These are phyloP conservation scores for Fusarium sulawesiense DNA, from an alignment of 2,329 filamentous ascomycete species.

Conservation along the genomic window DNA sequence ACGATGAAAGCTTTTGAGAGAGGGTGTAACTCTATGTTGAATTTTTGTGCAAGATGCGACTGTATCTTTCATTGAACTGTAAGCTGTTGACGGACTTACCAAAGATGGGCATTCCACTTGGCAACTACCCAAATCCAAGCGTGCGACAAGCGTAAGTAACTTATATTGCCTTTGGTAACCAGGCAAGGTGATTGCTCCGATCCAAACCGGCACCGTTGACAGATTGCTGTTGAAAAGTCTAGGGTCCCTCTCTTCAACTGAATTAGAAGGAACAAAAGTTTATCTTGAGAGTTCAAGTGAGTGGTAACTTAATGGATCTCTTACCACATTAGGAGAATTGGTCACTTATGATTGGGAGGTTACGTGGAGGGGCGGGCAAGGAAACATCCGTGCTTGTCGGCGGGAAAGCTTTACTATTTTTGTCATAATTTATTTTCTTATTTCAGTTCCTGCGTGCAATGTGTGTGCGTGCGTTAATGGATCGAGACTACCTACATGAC, in stretches of 20 bases:
- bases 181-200: conserved; percentile 30
- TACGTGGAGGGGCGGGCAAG: neutral
- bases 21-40: neutral
- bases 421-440: conserved; percentile 28
- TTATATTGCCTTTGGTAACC: conserved; percentile 4
- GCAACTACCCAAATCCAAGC: conserved; percentile 3
- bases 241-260: conserved; percentile 9
- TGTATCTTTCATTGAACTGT: neutral
- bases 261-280: conserved; percentile 23
- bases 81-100: conserved; percentile 24
- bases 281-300: neutral
- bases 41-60: neutral
- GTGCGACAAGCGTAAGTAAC: neutral
- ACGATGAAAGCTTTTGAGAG: neutral
- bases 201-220: neutral
- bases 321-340: conserved; percentile 35
- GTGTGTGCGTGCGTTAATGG: neutral
- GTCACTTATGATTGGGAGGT: conserved; percentile 34
- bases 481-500: conserved; percentile 22
- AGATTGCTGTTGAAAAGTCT: neutral
- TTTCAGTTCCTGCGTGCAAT: neutral
- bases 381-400: neutral
- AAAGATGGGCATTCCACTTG: conserved; percentile 27
- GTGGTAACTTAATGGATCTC: conserved; percentile 4
- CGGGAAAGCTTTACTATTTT: conserved; percentile 52